Evolutionary conservation across 2,329 filamentous ascomycete genomes (phyloP), one percentile per base, ranked within the genome.

Genomic region (Microcera coccophila): DNA sequence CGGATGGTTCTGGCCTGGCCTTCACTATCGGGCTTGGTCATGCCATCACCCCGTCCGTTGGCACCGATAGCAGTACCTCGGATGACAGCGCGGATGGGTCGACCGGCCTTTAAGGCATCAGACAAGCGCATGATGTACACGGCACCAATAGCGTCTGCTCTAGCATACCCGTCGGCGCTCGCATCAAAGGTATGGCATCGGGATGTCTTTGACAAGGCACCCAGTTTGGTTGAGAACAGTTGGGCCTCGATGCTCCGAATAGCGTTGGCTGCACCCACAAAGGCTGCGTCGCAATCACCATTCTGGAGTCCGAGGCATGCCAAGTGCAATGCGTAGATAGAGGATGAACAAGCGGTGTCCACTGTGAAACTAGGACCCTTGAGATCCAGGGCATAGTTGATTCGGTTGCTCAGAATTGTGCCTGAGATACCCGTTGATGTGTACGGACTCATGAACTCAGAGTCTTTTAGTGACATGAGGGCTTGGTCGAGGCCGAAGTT

Each of bases 381-480:
- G 58, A 49, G 42, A 26, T 52, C 41, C 38, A 64, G 69, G 41
- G 61, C 62, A 39, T 66, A 66, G 9, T 42, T 47, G 11, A 51
- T n/a, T n/a, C 48, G 47, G 4, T 45, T 76, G 67, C 59, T 79
- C 75, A 11, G 73, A 71, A 52, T 72, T 69, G 32, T 73, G 72
- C 46, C 24, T 8, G 8, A 14, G 14, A 14, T 62, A 61, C 63
- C 73, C 73, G 7, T 15, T 35, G 9, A 17, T 8, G 18, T 19
- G 16, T 9, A 19, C 18, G 5, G 20, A 9, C 15, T 15, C 16
- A 9, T 9, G 5, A 19, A 35, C 9, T 17, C 5, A 19, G 9
- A 20, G 18, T 17, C 5, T 16, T 5, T n/a, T 7, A 20, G 10
- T 70, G 52, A 32, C 70, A 67, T 3, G 67, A 66, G 49, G 72